Base-by-base conservation (phyloP, 1,284 basidiomycete species). In the Fomes fomentarius region DNA sequence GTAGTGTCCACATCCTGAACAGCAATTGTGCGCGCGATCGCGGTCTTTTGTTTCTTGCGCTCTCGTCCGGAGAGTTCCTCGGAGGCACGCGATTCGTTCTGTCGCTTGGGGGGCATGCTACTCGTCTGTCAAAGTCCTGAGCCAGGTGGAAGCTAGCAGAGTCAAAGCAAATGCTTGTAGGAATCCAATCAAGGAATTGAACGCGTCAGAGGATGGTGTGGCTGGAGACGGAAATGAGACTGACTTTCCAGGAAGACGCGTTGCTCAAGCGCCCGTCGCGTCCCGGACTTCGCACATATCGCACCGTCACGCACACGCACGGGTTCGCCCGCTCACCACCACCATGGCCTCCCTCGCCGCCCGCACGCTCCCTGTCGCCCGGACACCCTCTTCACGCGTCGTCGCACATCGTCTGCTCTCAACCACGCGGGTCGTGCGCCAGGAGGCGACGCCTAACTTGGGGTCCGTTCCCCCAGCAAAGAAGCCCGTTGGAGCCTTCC, bases 401-500 rank as follows among this genome's bases (percentile, higher is more conserved):
- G 52, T 48, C 33, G 17, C 45, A 26, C 41, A 54, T 35, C 73
- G 74, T 52, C 57, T 65, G 31, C 62, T 80, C 37, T 74, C 73
- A 3, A 73, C 72, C 22, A 71, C 73, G 14, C 65, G 66, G 42
- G 65, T 76, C 31, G 58, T 76, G 42, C 77, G 77, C 49, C 78
- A 83, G 57, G 84, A 74, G 26, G 57, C 74, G 1, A 58, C 76
- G 26, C 73, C 82, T 26, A 83, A 82, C 57, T 66, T 85, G 46
- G 86, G 86, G 21, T 75, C 77, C 2, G 72, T 83, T 26, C 79
- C 81, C 31, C 75, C 76, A 26, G 82, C 84, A 56, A 91, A 86
- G 76, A 89, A 84, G 73, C 91, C 92, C 11, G 79, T 94, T 61
- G 93, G 93, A 47, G 92, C 90, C 47, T 87, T 94, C 72, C 84